Percentiles rank a stretch among this genome's conserved stretches.
These are phyloP conservation scores for Fonsecaea pedrosoi DNA, from an alignment of 2,329 filamentous ascomycete species.

Conservation along the genomic window DNA sequence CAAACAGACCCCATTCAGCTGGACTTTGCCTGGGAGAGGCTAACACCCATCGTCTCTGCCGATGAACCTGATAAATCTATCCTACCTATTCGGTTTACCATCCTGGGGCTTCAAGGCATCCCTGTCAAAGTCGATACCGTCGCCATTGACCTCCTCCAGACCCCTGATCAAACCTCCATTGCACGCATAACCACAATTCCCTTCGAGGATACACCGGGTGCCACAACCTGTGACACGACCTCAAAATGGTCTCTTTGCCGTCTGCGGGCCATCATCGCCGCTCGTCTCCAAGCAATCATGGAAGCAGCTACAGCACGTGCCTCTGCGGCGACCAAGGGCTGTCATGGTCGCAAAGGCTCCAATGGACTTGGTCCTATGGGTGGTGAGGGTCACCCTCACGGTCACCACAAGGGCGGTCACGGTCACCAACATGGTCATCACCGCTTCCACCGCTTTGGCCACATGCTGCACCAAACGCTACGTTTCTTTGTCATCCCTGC, in stretches of 20 bases:
- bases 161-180: slow-evolving; percentile 47
- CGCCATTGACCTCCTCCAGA: slow-evolving; percentile 49
- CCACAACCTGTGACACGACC: slow-evolving; percentile 43
- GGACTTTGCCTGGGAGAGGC: slow-evolving; percentile 54
- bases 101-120: slow-evolving; percentile 51
- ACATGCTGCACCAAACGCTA: slow-evolving; percentile 50
- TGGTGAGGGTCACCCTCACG: slow-evolving; percentile 29
- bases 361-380: slow-evolving; percentile 17
- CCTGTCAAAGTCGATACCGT: slow-evolving; percentile 55
- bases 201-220: slow-evolving; percentile 47
- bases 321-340: slow-evolving; percentile 34
- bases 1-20: slow-evolving; percentile 48
- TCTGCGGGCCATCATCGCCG: slow-evolving; percentile 49
- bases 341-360: slow-evolving; percentile 16
- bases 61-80: slow-evolving; percentile 47
- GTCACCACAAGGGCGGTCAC: slow-evolving; percentile 34
- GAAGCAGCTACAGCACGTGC: slow-evolving; percentile 33
- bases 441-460: slow-evolving; percentile 39
- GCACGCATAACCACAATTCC: slow-evolving; percentile 44
- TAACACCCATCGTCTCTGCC: slow-evolving; percentile 36
- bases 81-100: slow-evolving; percentile 52
- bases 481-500: slow-evolving; percentile 55
- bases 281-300: slow-evolving; percentile 50
- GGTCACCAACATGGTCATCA: slow-evolving; percentile 45
- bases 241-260: slow-evolving; percentile 53